Percentiles rank a stretch among this genome's conserved stretches.
Conservation (phyloP, 2,329 filamentous ascomycete species). For the Colletotrichum acutatum region DNA sequence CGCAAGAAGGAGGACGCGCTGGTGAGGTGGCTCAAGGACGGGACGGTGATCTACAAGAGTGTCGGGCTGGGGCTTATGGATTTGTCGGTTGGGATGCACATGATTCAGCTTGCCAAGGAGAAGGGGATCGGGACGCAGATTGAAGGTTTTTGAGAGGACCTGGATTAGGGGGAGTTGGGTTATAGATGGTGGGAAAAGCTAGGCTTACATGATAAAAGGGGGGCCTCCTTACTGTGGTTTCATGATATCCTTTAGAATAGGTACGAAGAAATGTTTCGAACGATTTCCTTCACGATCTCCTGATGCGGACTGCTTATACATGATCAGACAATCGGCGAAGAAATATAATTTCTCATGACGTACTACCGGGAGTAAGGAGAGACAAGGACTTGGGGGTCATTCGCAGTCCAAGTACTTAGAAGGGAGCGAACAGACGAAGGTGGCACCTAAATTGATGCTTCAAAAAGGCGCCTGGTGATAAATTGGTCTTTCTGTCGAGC, state of each 20-base stretch:
- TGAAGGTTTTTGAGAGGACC: slow-evolving; percentile 57
- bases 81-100: slow-evolving; percentile 67
- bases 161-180: not conserved
- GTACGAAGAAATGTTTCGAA: not conserved
- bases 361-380: too few species aligned
- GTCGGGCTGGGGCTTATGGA: slow-evolving; percentile 76
- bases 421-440: too few species aligned
- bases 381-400: too few species aligned
- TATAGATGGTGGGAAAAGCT: not conserved
- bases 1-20: slow-evolving; percentile 61
- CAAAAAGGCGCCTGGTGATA: too few species aligned
- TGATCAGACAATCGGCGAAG: too few species aligned
- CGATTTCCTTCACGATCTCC: not conserved
- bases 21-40: slow-evolving; percentile 66
- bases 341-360: too few species aligned
- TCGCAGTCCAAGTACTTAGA: too few species aligned
- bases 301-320: too few species aligned
- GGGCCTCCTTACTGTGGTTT: not conserved
- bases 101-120: slow-evolving; percentile 65
- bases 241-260: not conserved
- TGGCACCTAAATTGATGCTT: too few species aligned
- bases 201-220: not conserved
- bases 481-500: too few species aligned
- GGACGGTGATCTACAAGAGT: slow-evolving; percentile 76
- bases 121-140: slow-evolving; percentile 66